These are phyloP conservation scores for Fraxinus sp. DNA, from an alignment of 305 asterid species.

Conservation along the genomic window DNA sequence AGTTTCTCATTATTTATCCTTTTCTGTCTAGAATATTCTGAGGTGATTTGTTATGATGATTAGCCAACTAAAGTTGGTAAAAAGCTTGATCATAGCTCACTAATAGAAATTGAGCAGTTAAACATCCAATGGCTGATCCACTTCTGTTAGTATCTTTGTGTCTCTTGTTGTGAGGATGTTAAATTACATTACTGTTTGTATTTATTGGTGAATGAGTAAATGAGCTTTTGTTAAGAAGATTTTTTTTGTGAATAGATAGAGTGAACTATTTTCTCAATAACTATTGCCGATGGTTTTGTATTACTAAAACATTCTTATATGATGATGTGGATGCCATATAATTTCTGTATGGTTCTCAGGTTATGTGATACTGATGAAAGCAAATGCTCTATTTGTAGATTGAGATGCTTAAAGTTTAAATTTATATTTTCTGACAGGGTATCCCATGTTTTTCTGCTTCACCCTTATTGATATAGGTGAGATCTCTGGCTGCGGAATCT, in stretches of 20 bases:
- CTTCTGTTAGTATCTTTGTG: not conserved
- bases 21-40: not conserved
- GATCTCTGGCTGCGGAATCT: slow-evolving; percentile 93
- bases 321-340: not conserved
- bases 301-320: not conserved
- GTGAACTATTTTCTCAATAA: not conserved
- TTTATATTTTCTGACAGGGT: slow-evolving; percentile 10
- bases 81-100: not conserved
- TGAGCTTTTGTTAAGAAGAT: not conserved
- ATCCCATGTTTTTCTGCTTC: slow-evolving; percentile 22
- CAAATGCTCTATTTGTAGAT: slow-evolving; percentile 17
- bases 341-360: not conserved
- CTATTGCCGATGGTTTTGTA: not conserved
- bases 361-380: slow-evolving; percentile 7
- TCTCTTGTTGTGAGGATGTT: not conserved
- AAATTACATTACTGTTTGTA: slow-evolving; percentile 8
- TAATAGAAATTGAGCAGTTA: not conserved
- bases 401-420: slow-evolving; percentile 16
- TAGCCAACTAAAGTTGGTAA: not conserved
- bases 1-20: slow-evolving; percentile 33
- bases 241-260: slow-evolving; percentile 3
- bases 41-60: not conserved
- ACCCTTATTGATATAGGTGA: slow-evolving; percentile 53
- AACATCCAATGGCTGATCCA: not conserved
- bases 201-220: not conserved